Evolutionary conservation across 2,329 filamentous ascomycete species (phyloP), one percentile per base, ranked within the genome.

Genomic region (Cladosporium sp.): DNA sequence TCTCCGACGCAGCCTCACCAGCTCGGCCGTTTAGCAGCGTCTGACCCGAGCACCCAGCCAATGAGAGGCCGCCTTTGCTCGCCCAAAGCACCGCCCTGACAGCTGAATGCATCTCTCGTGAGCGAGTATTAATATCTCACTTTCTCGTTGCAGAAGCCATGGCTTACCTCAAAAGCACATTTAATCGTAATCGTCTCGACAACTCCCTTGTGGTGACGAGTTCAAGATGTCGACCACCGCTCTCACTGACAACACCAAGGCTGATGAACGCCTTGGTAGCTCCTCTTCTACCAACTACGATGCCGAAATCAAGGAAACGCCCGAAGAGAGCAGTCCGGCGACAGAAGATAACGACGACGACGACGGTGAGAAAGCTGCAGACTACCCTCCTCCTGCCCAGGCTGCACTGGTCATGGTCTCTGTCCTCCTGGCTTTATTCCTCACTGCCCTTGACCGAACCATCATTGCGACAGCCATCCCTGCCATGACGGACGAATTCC

Each of bases 381-480:
- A 58, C 19, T 60, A 60, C 17, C 58, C 58, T 15, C 49, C 47
- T 19, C 39, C 57, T 1, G 52, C 51, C 6, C 45, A 58, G 41
- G 50, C 52, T 17, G 43, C 50, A 6, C 34, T 61, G 19, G 52
- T 62, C 1, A 60, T 62, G 56, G 51, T 58, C 13, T 61, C 62
- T 4, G 54, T 63, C 12, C 38, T 60, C 2, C 53, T 63, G 11
- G 56, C 58, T 7, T 47, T 62, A 8, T 65, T 65, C 50, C 53
- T 65, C 1, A 57, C 59, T 39, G 56, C 61, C 6, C 41, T 64
- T 19, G 53, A 67, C 50, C 56, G 57, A 17, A 76, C 72, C n/a
- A 75, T 75, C 53, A 73, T 76, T 39, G 66, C 69, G 11, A 75
- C 73, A 2, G 74, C 74, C 4, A 75, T 77, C 41, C 73, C 73